Conservation (phyloP, 225 moss, liverwort and hornwort genomes). For the Neckera pumila region DNA sequence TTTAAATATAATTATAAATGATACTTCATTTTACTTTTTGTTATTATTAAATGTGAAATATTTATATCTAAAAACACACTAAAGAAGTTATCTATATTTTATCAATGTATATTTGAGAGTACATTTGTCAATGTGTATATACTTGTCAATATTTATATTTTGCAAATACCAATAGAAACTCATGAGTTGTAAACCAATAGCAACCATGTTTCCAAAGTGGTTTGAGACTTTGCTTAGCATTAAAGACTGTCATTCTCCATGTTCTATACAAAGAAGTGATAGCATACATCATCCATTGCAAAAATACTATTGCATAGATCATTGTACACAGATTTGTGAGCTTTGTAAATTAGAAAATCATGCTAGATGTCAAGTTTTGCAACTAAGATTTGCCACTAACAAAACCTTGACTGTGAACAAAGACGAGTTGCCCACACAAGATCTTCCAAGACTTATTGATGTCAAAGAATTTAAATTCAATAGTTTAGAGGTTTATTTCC, state of each 20-base stretch:
- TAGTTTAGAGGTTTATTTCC: background rate
- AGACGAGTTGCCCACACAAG: accelerated
- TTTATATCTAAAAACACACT: background rate
- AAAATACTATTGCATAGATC: background rate
- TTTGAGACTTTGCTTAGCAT: background rate
- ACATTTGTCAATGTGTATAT: no score
- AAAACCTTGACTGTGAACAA: background rate
- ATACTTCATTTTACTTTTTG: background rate
- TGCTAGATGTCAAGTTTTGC: background rate
- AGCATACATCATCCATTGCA: background rate
- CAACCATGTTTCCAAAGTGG: background rate
- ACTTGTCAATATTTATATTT: background rate
- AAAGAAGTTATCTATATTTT: background rate
- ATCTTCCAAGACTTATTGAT: background rate
- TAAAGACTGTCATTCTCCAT: background rate
- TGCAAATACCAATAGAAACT: background rate
- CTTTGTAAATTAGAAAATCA: background rate
- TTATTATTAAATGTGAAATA: background rate
- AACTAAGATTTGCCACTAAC: background rate
- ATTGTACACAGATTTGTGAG: background rate
- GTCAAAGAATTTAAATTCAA: background rate
- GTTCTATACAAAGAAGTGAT: accelerated
- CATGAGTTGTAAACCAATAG: background rate
- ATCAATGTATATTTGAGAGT: background rate
- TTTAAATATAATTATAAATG: background rate